A percentile compares a stretch with the other conserved stretches of the same genome.
Evolutionary conservation across 2,329 filamentous ascomycete species (phyloP).

Genomic region (Talaromyces funiculosus): DNA sequence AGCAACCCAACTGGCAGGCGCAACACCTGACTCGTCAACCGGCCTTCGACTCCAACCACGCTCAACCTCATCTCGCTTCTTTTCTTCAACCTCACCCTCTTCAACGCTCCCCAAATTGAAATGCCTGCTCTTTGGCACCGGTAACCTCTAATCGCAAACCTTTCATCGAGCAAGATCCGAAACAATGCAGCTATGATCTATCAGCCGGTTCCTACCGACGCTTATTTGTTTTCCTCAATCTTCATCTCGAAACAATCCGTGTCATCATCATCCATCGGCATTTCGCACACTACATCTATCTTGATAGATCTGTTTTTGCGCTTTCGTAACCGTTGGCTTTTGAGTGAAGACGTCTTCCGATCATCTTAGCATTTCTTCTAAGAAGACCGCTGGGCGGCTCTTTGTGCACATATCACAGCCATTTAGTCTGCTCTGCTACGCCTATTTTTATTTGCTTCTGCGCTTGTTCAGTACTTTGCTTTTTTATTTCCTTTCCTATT

Average conservation of each 20-base stretch:
- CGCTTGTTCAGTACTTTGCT: slow-evolving; percentile 15
- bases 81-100: background rate
- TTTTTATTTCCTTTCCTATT: slow-evolving; percentile 22
- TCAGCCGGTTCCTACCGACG: background rate
- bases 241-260: background rate
- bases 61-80: background rate
- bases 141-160: background rate
- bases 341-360: slow-evolving; percentile 15
- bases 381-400: slow-evolving; percentile 15
- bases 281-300: slow-evolving; percentile 5
- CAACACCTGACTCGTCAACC: slow-evolving; percentile 1
- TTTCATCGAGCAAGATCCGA: background rate
- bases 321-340: background rate
- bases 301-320: background rate
- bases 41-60: slow-evolving; percentile 2
- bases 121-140: background rate
- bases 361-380: slow-evolving; percentile 10
- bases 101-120: background rate
- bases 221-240: slow-evolving; percentile 6
- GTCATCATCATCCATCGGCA: background rate
- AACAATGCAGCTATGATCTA: slow-evolving; percentile 10
- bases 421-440: slow-evolving; percentile 9
- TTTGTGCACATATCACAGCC: slow-evolving; percentile 11
- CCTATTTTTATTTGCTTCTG: slow-evolving; percentile 4
- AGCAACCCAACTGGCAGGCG: slow-evolving; percentile 7